A percentile compares a stretch with the other conserved stretches of the same genome.
Evolutionary conservation across 2,329 filamentous ascomycete genomes (phyloP).

Genomic region (Sordariomycetes sp.): DNA sequence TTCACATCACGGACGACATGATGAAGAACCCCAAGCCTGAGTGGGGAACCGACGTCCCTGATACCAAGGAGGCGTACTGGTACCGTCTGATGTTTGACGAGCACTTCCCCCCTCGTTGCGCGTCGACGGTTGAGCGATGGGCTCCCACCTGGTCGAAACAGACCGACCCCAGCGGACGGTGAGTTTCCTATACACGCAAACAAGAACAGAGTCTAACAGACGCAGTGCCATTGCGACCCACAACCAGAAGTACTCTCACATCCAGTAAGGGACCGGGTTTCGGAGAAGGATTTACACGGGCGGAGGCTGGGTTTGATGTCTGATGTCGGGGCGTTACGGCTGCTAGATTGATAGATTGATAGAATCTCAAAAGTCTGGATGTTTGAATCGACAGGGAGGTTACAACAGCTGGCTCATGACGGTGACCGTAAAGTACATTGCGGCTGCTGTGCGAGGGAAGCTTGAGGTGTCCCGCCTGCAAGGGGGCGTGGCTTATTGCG

Average conservation of each 20-base stretch:
- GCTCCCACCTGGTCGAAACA: constrained; percentile 96
- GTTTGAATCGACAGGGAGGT: too few species aligned
- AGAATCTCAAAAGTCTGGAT: too few species aligned
- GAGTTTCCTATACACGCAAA: constrained; percentile 17
- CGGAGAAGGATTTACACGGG: too few species aligned
- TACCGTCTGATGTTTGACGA: constrained; percentile 98
- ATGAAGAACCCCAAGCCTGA: constrained; percentile 97
- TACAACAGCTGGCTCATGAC: too few species aligned
- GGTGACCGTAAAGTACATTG: too few species aligned
- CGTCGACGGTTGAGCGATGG: constrained; percentile 91
- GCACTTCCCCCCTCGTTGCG: constrained; percentile 89
- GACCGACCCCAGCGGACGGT: constrained; percentile 90
- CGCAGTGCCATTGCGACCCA: constrained; percentile 67
- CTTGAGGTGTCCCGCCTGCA: too few species aligned
- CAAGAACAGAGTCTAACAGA: constrained; percentile 8
- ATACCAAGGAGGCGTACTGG: constrained; percentile 98
- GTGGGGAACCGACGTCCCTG: constrained; percentile 88
- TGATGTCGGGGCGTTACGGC: too few species aligned
- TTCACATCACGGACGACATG: constrained; percentile 89
- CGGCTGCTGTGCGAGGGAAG: too few species aligned
- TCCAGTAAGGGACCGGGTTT: too few species aligned
- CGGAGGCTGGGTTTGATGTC: too few species aligned
- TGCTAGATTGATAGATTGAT: too few species aligned
- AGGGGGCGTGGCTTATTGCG: too few species aligned
- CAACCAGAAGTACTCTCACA: constrained; percentile 65